Conservation (phyloP, 768 basidiomycete genomes). For the Royoungia palumana region DNA sequence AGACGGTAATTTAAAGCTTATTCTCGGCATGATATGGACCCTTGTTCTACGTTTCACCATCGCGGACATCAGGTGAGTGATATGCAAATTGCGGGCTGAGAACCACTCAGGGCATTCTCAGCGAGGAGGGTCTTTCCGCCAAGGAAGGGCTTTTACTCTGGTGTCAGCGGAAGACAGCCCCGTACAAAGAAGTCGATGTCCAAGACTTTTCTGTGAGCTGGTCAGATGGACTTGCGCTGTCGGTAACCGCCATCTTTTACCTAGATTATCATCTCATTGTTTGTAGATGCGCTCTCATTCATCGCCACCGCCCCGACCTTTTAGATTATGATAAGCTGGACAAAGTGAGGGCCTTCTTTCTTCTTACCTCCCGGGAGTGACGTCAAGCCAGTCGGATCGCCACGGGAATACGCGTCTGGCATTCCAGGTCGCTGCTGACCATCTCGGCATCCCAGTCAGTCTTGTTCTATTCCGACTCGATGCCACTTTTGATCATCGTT, state of each 20-base stretch:
- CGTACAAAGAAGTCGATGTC: constrained; percentile 89
- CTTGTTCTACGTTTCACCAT: constrained; percentile 96
- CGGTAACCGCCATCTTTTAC: constrained; percentile 28
- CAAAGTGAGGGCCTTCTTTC: constrained; percentile 50
- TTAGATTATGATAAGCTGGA: constrained; percentile 84
- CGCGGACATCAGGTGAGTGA: constrained; percentile 88
- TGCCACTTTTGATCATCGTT: constrained; percentile 1
- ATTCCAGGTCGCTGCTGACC: constrained; percentile 82
- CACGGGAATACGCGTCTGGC: constrained; percentile 84
- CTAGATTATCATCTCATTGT: constrained; percentile 6
- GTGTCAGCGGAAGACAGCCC: constrained; percentile 95
- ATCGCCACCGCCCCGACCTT: constrained; percentile 94
- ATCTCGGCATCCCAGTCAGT: constrained; percentile 86
- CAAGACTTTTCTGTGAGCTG: constrained; percentile 92
- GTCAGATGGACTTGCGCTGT: constrained; percentile 95
- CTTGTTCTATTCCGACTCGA: background rate
- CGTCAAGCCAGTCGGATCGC: constrained; percentile 55
- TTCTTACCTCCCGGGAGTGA: constrained; percentile 2
- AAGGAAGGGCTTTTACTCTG: constrained; percentile 96
- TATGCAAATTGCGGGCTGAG: background rate
- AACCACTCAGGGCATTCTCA: constrained; percentile 32
- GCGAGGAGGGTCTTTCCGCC: constrained; percentile 97
- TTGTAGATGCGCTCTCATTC: constrained; percentile 90
- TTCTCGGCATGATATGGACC: constrained; percentile 99
- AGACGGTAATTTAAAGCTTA: constrained; percentile 97